phyloP scores from a whole-genome alignment of 1,284 basidiomycete genomes.

The Pterula multifida region DNA sequence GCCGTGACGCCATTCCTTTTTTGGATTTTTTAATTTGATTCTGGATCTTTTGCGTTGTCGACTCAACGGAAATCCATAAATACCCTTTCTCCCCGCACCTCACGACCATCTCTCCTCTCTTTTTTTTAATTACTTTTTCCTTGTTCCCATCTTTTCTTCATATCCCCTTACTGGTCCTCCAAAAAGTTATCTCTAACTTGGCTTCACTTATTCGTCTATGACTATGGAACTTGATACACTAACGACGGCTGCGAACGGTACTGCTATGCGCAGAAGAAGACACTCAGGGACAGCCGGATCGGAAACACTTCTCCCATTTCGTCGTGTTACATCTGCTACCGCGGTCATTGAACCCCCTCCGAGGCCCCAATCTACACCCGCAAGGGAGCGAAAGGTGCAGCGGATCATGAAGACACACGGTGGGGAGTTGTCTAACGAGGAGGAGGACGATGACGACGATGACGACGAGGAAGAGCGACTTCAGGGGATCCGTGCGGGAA shows the following conservation, averaged over 20 bases:
- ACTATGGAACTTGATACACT: neutral
- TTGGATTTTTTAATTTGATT: too few species aligned
- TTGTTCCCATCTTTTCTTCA: neutral
- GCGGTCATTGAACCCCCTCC: slow-evolving; percentile 13
- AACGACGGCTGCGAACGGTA: neutral
- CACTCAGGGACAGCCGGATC: neutral
- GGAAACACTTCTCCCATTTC: neutral
- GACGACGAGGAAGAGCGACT: slow-evolving; percentile 15
- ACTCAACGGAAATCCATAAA: too few species aligned
- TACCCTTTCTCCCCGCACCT: too few species aligned
- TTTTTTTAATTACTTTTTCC: neutral
- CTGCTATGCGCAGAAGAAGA: neutral
- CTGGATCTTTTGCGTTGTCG: too few species aligned
- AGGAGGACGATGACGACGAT: slow-evolving; percentile 15
- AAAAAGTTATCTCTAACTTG: neutral
- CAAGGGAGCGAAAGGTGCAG: slow-evolving; percentile 17
- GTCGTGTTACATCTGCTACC: neutral
- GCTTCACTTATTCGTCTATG: too few species aligned
- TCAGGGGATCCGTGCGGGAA: slow-evolving; percentile 13
- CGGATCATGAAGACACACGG: slow-evolving; percentile 18
- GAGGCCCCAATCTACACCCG: slow-evolving; percentile 20
- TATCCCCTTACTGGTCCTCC: neutral
- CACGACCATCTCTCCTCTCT: too few species aligned
- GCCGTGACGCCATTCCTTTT: too few species aligned
- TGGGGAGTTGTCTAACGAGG: slow-evolving; percentile 18